phyloP scores from a whole-genome alignment of 2,329 filamentous ascomycete species.

The Neopestalotiopsis rosae region DNA sequence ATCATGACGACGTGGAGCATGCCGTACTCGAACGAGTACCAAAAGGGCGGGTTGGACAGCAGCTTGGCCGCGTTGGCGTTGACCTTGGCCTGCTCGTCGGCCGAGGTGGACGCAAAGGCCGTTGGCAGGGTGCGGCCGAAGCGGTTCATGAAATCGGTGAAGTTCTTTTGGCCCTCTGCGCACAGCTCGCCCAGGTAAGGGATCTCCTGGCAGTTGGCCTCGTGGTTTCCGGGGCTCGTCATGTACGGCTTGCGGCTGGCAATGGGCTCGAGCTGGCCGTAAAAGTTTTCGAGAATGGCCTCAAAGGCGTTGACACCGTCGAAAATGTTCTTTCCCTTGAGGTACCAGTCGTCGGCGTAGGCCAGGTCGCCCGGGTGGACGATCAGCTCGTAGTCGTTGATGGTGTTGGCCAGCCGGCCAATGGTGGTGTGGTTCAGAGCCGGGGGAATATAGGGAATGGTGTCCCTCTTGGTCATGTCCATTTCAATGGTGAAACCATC shows the following conservation, averaged over 20 bases:
- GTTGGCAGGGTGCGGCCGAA: slow-evolving; percentile 58
- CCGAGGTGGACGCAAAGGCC: slow-evolving; percentile 54
- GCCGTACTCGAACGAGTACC: slow-evolving; percentile 66
- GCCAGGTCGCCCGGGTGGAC: slow-evolving; percentile 60
- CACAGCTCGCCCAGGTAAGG: slow-evolving; percentile 44
- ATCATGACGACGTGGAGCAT: slow-evolving; percentile 61
- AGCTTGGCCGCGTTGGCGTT: slow-evolving; percentile 49
- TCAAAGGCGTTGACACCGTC: slow-evolving; percentile 58
- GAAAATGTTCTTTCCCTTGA: slow-evolving; percentile 49
- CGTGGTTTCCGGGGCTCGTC: slow-evolving; percentile 64
- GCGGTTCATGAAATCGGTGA: slow-evolving; percentile 63
- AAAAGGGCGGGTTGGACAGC: slow-evolving; percentile 58
- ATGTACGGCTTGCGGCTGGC: slow-evolving; percentile 60
- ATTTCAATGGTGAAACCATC: slow-evolving; percentile 56
- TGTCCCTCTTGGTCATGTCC: slow-evolving; percentile 51
- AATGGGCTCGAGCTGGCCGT: slow-evolving; percentile 59
- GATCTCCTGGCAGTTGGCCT: slow-evolving; percentile 57
- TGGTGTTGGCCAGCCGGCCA: slow-evolving; percentile 52
- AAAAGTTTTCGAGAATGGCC: slow-evolving; percentile 62
- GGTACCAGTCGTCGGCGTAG: slow-evolving; percentile 64
- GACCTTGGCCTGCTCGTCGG: slow-evolving; percentile 43
- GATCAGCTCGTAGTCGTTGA: slow-evolving; percentile 61
- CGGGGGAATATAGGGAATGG: slow-evolving; percentile 53
- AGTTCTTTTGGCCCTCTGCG: slow-evolving; percentile 61
- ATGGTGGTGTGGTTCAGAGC: slow-evolving; percentile 66